Evolutionary conservation across 495 filamentous ascomycete species (phyloP), one percentile per base, ranked within the genome.

Genomic region (Glonium stellatum): DNA sequence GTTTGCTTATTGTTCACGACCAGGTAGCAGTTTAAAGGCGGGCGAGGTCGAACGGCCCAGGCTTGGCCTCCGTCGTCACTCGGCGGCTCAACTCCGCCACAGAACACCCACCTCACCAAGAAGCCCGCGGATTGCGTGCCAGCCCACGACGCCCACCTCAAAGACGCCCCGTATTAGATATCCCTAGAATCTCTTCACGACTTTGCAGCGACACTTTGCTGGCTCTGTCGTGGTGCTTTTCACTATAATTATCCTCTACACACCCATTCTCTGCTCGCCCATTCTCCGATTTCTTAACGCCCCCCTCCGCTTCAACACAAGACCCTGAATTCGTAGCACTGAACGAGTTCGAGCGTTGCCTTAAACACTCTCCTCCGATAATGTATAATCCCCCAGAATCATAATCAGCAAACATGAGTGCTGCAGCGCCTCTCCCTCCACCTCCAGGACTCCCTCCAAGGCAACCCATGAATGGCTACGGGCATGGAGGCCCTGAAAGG

Each of bases 401-500:
- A 23, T 55, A 27, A 51, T 10, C 48, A 51, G 48, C 48, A 22
- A 23, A 31, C 19, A 55, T 57, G 55, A 57, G 55, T 22, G 55
- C 39, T 46, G 37, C 55, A 3, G 39, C 37, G n/a, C 37, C 37
- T n/a, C 13, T 39, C 13, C 52, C 23, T 55, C 23, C 25, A 15
- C 55, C 42, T 34, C 52, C 52, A 25, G 21, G 25, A 55, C 18
- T 15, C 12, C 52, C 31, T 18, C 48, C 37, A 21, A 49, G 25
- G 21, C 46, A 50, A 34, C 39, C 60, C 55, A 65, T 68, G 65
- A 68, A 57, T 51, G 65, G 65, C 41, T 50, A 62, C 25, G 12
- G 49, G 11, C 27, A 58, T 37, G 58, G 59, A 54, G 47, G 41
- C 21, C 60, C 18, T 39, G 15, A 12, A 12, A 25, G 11, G 50